A percentile compares a stretch with the other conserved stretches of the same genome.
Evolutionary conservation across 495 filamentous ascomycete genomes (phyloP).

Genomic region (Daldinia grandis): DNA sequence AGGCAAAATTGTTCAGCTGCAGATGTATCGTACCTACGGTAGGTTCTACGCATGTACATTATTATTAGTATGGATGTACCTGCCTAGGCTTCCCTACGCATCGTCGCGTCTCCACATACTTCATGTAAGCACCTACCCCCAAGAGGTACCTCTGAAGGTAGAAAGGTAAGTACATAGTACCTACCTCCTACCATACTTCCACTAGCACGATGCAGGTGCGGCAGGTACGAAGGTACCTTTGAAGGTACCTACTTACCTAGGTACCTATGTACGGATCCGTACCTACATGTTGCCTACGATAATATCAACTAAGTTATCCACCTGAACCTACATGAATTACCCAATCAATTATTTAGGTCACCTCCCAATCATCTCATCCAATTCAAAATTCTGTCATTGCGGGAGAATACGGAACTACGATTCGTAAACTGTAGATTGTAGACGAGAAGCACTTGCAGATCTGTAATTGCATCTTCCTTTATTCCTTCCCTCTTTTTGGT

Average conservation of each 20-base stretch:
- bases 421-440: neutral
- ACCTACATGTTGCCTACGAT: neutral
- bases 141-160: neutral
- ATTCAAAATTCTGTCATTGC: neutral
- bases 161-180: too few relatives aligned
- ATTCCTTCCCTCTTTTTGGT: neutral
- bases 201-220: too few relatives aligned
- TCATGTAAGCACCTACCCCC: conserved; percentile 2
- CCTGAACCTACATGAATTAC: neutral
- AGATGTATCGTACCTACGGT: conserved; percentile 16
- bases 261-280: neutral
- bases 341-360: neutral
- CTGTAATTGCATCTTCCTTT: neutral
- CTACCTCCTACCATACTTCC: neutral
- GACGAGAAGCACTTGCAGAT: neutral
- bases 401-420: neutral
- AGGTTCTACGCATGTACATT: conserved; percentile 1
- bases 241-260: neutral
- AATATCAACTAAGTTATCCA: neutral
- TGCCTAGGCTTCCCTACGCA: conserved; percentile 7
- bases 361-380: neutral
- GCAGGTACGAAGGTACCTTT: neutral
- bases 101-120: neutral
- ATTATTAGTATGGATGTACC: conserved; percentile 3
- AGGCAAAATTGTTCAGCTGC: conserved; percentile 43